A percentile compares a stretch with the other conserved stretches of the same genome.
These are phyloP conservation scores for Sherardia arvensis DNA, from an alignment of 257 asterid genomes.

Conservation along the genomic window DNA sequence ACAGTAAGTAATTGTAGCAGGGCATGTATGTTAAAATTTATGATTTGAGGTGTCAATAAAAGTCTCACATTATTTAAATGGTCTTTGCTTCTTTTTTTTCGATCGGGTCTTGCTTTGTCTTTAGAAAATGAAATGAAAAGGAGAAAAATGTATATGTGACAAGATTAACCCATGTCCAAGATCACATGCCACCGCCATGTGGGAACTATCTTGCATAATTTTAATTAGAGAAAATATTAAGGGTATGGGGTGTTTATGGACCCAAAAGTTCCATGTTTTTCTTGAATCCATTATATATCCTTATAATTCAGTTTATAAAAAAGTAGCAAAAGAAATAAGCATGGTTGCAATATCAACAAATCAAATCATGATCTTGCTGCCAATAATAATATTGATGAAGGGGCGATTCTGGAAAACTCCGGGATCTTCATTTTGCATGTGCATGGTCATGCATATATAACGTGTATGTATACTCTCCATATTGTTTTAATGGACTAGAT, in stretches of 20 bases:
- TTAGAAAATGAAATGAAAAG: too few species aligned
- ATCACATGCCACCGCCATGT: constrained; percentile 49
- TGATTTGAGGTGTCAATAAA: too few species aligned
- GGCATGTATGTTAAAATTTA: too few species aligned
- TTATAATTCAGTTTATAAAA: background rate
- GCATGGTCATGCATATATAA: constrained; percentile 15
- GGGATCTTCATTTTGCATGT: constrained; percentile 20
- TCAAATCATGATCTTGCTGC: background rate
- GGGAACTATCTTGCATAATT: constrained; percentile 16
- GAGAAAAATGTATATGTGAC: constrained; percentile 19
- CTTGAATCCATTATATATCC: background rate
- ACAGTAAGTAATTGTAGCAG: too few species aligned
- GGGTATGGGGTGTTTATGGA: constrained; percentile 30
- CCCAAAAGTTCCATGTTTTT: constrained; percentile 7
- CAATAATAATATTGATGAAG: too few species aligned
- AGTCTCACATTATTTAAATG: too few species aligned
- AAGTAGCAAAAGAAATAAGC: background rate
- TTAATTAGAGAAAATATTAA: constrained; percentile 12
- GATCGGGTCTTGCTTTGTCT: too few species aligned
- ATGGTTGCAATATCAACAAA: background rate
- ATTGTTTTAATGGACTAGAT: too few species aligned
- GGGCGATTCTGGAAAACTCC: constrained; percentile 11
- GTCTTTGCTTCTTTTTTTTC: too few species aligned
- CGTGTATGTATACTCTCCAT: background rate
- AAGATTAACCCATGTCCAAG: constrained; percentile 40